These are phyloP conservation scores for Anthracocystis panici-leucophaei DNA, from an alignment of 1,284 basidiomycete genomes.

Conservation along the genomic window DNA sequence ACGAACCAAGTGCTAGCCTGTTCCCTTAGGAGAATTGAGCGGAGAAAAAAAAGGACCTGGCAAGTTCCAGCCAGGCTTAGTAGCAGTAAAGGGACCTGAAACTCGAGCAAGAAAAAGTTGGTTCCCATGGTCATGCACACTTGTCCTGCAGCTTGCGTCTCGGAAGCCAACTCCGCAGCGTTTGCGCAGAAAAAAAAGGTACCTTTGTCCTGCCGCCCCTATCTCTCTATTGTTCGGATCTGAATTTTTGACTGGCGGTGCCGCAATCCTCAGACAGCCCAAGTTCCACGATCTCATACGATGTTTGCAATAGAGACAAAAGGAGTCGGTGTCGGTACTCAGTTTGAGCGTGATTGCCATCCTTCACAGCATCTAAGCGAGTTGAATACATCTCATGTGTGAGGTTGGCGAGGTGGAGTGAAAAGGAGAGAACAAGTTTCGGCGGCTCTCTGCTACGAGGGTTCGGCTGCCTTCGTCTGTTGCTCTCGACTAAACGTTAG, in stretches of 20 bases:
- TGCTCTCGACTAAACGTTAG: neutral
- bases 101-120: neutral
- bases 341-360: no score
- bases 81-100: conserved; percentile 1
- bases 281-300: no score
- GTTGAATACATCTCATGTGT: no score
- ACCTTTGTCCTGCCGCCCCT: no score
- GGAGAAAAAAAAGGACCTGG: neutral
- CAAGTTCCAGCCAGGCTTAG: neutral
- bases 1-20: neutral
- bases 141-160: conserved; percentile 4
- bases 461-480: neutral
- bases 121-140: conserved; percentile 3
- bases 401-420: neutral
- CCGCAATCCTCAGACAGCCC: no score
- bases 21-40: neutral
- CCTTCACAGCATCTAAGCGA: no score
- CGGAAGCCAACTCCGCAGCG: conserved; percentile 1
- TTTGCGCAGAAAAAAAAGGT: no score
- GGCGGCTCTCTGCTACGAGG: neutral
- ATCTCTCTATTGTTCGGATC: no score
- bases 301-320: no score
- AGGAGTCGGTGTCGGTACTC: no score
- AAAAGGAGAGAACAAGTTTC: neutral
- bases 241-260: no score